phyloP scores from a whole-genome alignment of 1,139 yeast species.

The Yamadazyma siamensis region DNA sequence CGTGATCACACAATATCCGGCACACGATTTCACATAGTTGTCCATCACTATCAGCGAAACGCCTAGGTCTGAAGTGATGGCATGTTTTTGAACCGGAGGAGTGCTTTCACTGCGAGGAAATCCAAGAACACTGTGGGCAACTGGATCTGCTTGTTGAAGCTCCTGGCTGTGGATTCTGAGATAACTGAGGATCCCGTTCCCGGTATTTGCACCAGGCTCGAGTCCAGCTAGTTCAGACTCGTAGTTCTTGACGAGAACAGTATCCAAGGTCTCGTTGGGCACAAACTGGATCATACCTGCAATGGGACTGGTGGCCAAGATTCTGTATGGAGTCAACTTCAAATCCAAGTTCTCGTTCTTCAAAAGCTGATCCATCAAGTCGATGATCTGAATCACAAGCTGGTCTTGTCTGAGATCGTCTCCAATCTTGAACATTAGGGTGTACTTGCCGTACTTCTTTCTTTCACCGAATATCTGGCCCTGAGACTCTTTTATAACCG shows the following conservation, averaged over 20 bases:
- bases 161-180: constrained; percentile 63
- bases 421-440: constrained; percentile 91
- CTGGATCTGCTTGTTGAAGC: constrained; percentile 23
- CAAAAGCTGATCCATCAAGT: constrained; percentile 84
- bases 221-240: constrained; percentile 34
- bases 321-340: constrained; percentile 82
- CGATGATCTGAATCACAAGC: constrained; percentile 85
- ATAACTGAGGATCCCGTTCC: constrained; percentile 66
- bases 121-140: constrained; percentile 26
- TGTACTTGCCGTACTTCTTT: constrained; percentile 53
- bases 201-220: constrained; percentile 6
- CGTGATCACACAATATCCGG: constrained; percentile 96
- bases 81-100: constrained; percentile 21
- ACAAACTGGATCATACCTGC: constrained; percentile 94
- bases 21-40: constrained; percentile 90
- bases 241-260: constrained; percentile 61
- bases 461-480: constrained; percentile 34
- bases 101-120: constrained; percentile 4
- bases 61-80: constrained; percentile 58
- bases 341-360: constrained; percentile 89
- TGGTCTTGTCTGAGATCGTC: constrained; percentile 97
- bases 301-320: constrained; percentile 83
- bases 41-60: constrained; percentile 82
- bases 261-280: constrained; percentile 87
- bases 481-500: constrained; percentile 32